phyloP scores from a whole-genome alignment of 768 basidiomycete genomes.

The Pleurotus eryngii region DNA sequence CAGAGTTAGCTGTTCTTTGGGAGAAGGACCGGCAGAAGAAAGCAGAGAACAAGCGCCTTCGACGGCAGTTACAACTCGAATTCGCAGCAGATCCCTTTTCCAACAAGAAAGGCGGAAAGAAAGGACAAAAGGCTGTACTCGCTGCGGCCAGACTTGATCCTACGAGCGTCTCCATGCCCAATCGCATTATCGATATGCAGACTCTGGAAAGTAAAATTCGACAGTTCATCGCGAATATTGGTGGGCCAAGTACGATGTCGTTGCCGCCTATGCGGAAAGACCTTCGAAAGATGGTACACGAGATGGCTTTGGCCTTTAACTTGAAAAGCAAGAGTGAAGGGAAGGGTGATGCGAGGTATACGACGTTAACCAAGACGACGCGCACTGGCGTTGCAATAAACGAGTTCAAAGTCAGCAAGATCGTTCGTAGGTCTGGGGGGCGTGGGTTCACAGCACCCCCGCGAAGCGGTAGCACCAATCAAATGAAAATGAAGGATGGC shows the following conservation, averaged over 20 bases:
- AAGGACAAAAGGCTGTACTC: conserved; percentile 65
- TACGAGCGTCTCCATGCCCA: conserved; percentile 37
- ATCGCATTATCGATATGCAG: conserved; percentile 58
- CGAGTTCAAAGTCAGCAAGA: conserved; percentile 54
- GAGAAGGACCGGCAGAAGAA: conserved; percentile 81
- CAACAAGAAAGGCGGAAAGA: conserved; percentile 63
- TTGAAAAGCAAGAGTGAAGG: conserved; percentile 80
- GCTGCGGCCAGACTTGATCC: conserved; percentile 51
- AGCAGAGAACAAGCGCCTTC: conserved; percentile 65
- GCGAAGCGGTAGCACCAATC: conserved; percentile 19
- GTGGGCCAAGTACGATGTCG: conserved; percentile 49
- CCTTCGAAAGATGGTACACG: conserved; percentile 71
- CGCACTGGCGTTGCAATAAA: conserved; percentile 51
- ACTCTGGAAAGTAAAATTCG: conserved; percentile 72
- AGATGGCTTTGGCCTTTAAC: conserved; percentile 75
- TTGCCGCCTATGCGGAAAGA: conserved; percentile 79
- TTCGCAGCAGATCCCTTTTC: conserved; percentile 62
- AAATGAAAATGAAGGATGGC: conserved; percentile 53
- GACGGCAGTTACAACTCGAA: conserved; percentile 52
- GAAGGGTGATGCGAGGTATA: conserved; percentile 65
- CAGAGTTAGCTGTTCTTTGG: conserved; percentile 68
- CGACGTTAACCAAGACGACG: conserved; percentile 69
- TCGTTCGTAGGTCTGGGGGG: conserved; percentile 36
- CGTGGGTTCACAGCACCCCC: conserved; percentile 22
- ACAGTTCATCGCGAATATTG: conserved; percentile 59